Percentiles rank a stretch among this genome's conserved stretches.
Evolutionary conservation across 202 grass and related monocot species (phyloP).

Genomic region (Digitaria exilis): DNA sequence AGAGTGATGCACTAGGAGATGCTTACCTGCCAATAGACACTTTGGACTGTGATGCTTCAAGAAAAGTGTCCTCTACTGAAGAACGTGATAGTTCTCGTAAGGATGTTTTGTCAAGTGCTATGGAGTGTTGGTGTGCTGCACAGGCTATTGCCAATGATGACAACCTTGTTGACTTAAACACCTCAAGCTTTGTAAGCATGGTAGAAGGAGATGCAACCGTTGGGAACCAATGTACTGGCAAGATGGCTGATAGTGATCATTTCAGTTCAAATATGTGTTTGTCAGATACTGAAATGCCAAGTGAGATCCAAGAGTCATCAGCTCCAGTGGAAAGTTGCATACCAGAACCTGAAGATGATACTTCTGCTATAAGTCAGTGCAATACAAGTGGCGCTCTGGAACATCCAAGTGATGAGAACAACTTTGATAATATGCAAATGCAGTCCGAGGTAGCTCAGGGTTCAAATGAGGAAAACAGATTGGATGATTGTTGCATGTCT

Average conservation of each 20-base stretch:
- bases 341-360: slow-evolving; percentile 43
- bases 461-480: slow-evolving; percentile 41
- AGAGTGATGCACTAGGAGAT: slow-evolving; percentile 53
- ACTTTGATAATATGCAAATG: slow-evolving; percentile 41
- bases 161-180: slow-evolving; percentile 30
- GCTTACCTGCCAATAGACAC: slow-evolving; percentile 41
- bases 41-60: slow-evolving; percentile 45
- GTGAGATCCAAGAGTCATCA: slow-evolving; percentile 29
- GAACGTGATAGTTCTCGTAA: slow-evolving; percentile 39
- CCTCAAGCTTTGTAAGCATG: slow-evolving; percentile 23
- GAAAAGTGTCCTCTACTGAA: slow-evolving; percentile 26
- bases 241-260: slow-evolving; percentile 40
- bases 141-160: slow-evolving; percentile 44
- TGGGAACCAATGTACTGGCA: slow-evolving; percentile 21
- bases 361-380: slow-evolving; percentile 29
- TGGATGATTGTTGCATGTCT: slow-evolving; percentile 58
- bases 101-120: slow-evolving; percentile 42
- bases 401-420: slow-evolving; percentile 46
- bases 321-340: slow-evolving; percentile 30
- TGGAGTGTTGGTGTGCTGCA: slow-evolving; percentile 45
- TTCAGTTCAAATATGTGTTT: slow-evolving; percentile 41
- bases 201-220: slow-evolving; percentile 31
- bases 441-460: slow-evolving; percentile 42
- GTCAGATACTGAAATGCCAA: slow-evolving; percentile 40
- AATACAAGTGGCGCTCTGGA: slow-evolving; percentile 34